Evolutionary conservation across 106 monocot species (phyloP).

Genomic region (Phalaenopsis aphrodite): DNA sequence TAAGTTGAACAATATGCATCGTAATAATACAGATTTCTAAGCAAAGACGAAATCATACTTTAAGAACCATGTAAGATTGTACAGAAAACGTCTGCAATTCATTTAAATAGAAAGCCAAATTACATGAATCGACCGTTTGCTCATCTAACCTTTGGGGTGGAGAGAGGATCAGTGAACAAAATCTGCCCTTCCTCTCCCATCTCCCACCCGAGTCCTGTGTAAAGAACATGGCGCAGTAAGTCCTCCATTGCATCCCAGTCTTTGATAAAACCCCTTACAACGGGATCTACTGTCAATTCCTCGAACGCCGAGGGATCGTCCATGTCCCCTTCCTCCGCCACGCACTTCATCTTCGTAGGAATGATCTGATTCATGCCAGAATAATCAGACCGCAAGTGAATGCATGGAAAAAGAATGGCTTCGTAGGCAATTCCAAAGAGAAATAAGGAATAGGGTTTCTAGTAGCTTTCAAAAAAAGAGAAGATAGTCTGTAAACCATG

Average conservation of each 20-base stretch:
- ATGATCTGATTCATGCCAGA: constrained; percentile 40
- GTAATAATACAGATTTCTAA: neutral
- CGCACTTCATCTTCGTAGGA: constrained; percentile 86
- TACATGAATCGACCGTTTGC: neutral
- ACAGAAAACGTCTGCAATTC: neutral
- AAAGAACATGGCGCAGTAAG: constrained; percentile 72
- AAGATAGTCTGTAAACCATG: constrained; percentile 26
- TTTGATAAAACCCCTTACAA: constrained; percentile 79
- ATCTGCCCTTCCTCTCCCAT: constrained; percentile 93
- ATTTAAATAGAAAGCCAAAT: neutral
- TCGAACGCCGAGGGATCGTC: constrained; percentile 28
- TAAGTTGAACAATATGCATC: constrained; percentile 1
- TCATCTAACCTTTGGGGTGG: constrained; percentile 71
- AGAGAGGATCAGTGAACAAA: constrained; percentile 87
- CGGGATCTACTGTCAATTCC: constrained; percentile 64
- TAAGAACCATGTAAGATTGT: neutral
- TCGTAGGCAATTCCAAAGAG: neutral
- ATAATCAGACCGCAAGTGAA: neutral
- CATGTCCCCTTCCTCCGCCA: constrained; percentile 56
- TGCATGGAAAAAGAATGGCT: neutral
- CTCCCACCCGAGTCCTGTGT: constrained; percentile 91
- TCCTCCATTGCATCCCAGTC: constrained; percentile 99
- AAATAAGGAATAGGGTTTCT: neutral
- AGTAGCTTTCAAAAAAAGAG: neutral
- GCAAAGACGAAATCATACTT: neutral